Base-by-base conservation (phyloP, 2,329 filamentous ascomycete genomes). In the Cercospora sp. region DNA sequence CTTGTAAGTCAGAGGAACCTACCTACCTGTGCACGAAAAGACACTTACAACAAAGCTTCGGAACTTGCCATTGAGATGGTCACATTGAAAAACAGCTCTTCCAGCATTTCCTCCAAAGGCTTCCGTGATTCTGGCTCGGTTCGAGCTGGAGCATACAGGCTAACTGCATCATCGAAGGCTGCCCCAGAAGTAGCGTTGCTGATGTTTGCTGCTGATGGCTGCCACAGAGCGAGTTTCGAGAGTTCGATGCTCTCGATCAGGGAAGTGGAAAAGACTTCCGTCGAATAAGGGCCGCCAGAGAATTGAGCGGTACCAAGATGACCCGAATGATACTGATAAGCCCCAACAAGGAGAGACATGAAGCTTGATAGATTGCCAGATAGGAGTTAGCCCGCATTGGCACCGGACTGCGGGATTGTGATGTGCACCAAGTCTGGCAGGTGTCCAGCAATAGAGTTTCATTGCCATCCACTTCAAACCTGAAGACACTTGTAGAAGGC, bases 41-140 rank as follows among this genome's bases (percentile, higher is more conserved):
- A n/a, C 8, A 57, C 60, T 55, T 30, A 66, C 63, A 28, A 49
- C 13, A 71, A 59, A 26, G 63, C 21, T 18, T 49, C 45, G 10
- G 58, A 64, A 45, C 68, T 70, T 53, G 68, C 55, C 18, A 71
- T 60, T 16, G 65, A 62, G 4, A 71, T 58, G 2, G 68, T 72
- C 13, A 70, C 37, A 26, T 71, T 70, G 6, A 66, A 66, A 28
- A 71, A 70, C 1, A 71, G 49, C 32, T 68, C 26, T 28, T 65
- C 66, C 3, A 68, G 5, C n/a, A 61, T 49, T 16, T 60, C 40
- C 6, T 30, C 24, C 5, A 65, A n/a, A 9, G 61, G 51, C 43
- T 2, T 49, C 4, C 43, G 43, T 12, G 18, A 49, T 4, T 12
- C 40, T n/a, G 21, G 51, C 51, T 57, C 5, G 18, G 51, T 57